A percentile compares a stretch with the other conserved stretches of the same genome.
phyloP scores from a whole-genome alignment of 106 monocot species.

The Platanthera zijinensis region DNA sequence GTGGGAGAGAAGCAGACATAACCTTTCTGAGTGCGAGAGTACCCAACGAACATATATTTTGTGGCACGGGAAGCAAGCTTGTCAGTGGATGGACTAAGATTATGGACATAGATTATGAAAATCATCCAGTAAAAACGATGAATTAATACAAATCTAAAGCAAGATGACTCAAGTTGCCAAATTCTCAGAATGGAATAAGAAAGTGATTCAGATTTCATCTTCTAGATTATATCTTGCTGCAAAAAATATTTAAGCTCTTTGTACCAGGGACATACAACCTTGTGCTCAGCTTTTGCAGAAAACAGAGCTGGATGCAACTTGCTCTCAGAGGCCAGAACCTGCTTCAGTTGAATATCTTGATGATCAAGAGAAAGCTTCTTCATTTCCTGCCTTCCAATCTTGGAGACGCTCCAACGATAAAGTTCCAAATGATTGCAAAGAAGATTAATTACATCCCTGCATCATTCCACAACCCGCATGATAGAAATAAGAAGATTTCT shows the following conservation, averaged over 20 bases:
- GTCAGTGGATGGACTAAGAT: neutral
- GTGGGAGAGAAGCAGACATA: no score
- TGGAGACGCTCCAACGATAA: constrained; percentile 53
- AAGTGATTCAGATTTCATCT: neutral
- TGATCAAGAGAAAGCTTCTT: constrained; percentile 38
- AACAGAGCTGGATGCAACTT: constrained; percentile 93
- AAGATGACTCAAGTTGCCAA: neutral
- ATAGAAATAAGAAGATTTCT: neutral
- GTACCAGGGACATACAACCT: constrained; percentile 26
- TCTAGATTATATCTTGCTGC: neutral
- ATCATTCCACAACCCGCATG: constrained; percentile 10
- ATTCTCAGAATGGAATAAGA: neutral
- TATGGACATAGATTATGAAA: neutral
- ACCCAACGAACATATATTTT: no score
- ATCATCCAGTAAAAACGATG: neutral
- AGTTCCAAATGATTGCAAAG: constrained; percentile 78
- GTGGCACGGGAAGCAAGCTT: no score
- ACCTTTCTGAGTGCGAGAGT: no score
- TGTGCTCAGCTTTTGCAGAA: constrained; percentile 85
- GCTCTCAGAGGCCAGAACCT: constrained; percentile 59
- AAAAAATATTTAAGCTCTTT: neutral
- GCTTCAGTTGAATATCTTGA: constrained; percentile 53
- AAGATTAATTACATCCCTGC: constrained; percentile 77
- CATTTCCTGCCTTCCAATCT: constrained; percentile 64
- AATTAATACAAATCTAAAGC: constrained; percentile 2